Percentiles rank a stretch among this genome's conserved stretches.
Evolutionary conservation across 495 filamentous ascomycete genomes (phyloP).

Genomic region (Hypoxylon cercidicola): DNA sequence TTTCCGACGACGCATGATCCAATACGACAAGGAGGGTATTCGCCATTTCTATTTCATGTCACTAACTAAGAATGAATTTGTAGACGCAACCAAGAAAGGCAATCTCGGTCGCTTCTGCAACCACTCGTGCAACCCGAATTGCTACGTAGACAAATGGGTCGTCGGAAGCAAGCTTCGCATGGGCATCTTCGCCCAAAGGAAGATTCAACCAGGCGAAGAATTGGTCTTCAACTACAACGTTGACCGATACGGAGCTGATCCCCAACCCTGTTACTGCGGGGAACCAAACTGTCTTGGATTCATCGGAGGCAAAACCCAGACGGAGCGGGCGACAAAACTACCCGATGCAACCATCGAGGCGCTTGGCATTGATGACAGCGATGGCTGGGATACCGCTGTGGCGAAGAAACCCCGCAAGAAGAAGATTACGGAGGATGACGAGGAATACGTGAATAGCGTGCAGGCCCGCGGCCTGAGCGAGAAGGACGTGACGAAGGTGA

Average conservation of each 20-base stretch:
- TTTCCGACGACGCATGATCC: constrained; percentile 86
- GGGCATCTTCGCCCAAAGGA: constrained; percentile 95
- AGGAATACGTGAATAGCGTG: constrained; percentile 94
- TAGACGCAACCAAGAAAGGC: constrained; percentile 96
- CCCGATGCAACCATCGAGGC: constrained; percentile 92
- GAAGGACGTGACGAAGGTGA: constrained; percentile 93
- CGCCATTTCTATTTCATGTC: constrained; percentile 99
- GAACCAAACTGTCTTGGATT: constrained; percentile 95
- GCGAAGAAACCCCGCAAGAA: constrained; percentile 91
- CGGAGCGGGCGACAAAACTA: constrained; percentile 91
- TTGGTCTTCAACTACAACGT: constrained; percentile 99
- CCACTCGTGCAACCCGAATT: constrained; percentile 98
- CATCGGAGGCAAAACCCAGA: constrained; percentile 98
- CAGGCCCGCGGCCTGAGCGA: constrained; percentile 86
- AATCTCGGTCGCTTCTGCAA: constrained; percentile 98
- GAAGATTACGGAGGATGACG: constrained; percentile 93
- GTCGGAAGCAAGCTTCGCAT: constrained; percentile 98
- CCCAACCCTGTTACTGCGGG: constrained; percentile 95
- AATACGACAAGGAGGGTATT: constrained; percentile 95
- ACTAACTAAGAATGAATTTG: constrained; percentile 93
- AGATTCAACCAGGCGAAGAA: constrained; percentile 89
- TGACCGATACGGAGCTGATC: constrained; percentile 95
- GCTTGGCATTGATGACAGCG: constrained; percentile 92
- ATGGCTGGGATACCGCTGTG: constrained; percentile 89
- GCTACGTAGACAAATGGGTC: constrained; percentile 99